Base-by-base conservation (phyloP, 768 basidiomycete genomes). In the Postia placenta region DNA sequence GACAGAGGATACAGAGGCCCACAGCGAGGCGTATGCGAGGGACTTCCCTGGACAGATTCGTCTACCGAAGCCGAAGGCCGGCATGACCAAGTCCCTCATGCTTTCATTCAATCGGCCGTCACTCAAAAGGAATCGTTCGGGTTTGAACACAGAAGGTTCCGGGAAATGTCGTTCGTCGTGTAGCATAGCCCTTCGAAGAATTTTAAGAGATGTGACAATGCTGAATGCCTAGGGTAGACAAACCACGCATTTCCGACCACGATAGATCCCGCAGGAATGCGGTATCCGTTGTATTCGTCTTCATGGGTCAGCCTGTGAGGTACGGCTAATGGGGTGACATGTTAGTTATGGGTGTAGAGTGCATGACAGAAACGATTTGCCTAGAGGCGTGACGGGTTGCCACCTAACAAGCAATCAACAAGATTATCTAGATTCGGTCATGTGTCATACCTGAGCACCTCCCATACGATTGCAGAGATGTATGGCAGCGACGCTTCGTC, bases 121-220 rank as follows among this genome's bases (percentile, higher is more conserved):
- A 20, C 48, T 23, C 28, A 50, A 52, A 20, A 63, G 52, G 47
- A 57, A 64, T 12, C 63, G 53, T 43, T 64, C 61, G 4, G 61
- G 61, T 28, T 50, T 43, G 49, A 62, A 62, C 17, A 11, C 44
- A 17, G 51, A 50, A 20, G 70, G 70, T 42, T 69, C 53, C 2
- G 56, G 49, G 44, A 67, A 72, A 4, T 55, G 45, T 11, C 39
- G 37, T 26, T 76, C 69, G 56, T 85, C 80, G 56, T 80, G 79
- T 5, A 74, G 67, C 38, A 83, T 69, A 0, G 56, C 47, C 56
- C 56, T 57, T 35, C 1, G 4, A 12, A 5, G 36, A 15, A 23
- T 14, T 3, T 37, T 25, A 25, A 12, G 19, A 23, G 35, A 23
- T 2, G 2, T 9, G 3, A 26, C 12, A 37, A n/a, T n/a, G n/a